phyloP scores from a whole-genome alignment of 2,329 filamentous ascomycete species.

The Ophiostoma piceae region DNA sequence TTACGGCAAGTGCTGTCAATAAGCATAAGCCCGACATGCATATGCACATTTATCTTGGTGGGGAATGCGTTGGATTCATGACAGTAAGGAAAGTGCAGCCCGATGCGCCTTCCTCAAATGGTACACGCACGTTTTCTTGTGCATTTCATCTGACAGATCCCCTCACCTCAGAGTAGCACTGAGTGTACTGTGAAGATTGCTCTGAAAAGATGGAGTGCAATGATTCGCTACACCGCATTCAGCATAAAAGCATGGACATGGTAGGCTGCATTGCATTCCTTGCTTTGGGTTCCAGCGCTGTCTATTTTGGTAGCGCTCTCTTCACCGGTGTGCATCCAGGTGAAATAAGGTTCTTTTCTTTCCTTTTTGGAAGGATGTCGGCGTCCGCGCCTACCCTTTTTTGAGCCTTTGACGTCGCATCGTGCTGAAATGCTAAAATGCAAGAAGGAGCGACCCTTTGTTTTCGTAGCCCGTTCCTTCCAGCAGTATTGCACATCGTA shows the following conservation, averaged over 20 bases:
- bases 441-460: not conserved
- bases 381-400: not conserved
- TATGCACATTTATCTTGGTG: not conserved
- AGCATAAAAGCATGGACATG: not conserved
- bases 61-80: not conserved
- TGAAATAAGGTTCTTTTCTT: not conserved
- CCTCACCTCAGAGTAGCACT: no score
- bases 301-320: not conserved
- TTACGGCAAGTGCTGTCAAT: not conserved
- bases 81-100: not conserved
- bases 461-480: not conserved
- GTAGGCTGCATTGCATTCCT: not conserved
- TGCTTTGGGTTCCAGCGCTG: not conserved
- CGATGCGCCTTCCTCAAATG: slow-evolving; percentile 3
- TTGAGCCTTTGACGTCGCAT: slow-evolving; percentile 1
- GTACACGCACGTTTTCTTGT: not conserved
- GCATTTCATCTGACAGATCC: not conserved
- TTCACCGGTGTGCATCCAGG: slow-evolving; percentile 1
- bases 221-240: not conserved
- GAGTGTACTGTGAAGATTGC: no score
- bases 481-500: not conserved
- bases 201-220: not conserved
- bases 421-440: not conserved
- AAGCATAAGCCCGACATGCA: not conserved
- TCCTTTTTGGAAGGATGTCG: not conserved